Percentiles rank a stretch among this genome's conserved stretches.
Conservation (phyloP, 140 eudicot genomes). For the Bidens hawaiensis region DNA sequence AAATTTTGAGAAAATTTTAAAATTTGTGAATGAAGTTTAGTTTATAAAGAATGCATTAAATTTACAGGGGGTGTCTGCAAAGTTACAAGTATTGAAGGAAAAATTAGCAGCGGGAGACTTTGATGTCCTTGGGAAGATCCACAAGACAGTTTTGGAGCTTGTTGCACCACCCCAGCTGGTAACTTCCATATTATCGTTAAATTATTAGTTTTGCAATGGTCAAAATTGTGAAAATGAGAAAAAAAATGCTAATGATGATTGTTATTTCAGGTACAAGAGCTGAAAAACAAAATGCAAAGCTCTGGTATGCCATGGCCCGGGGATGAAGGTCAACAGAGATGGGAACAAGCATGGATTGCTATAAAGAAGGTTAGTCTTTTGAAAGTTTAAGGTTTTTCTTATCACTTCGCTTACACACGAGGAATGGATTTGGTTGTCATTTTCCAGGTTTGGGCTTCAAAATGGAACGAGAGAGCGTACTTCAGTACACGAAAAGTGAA, state of each 20-base stretch:
- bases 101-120: slow-evolving; percentile 58
- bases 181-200: slow-evolving; percentile 15
- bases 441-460: slow-evolving; percentile 94
- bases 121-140: slow-evolving; percentile 68
- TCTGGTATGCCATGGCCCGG: slow-evolving; percentile 99
- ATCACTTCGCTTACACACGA: neutral
- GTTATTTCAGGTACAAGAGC: slow-evolving; percentile 66
- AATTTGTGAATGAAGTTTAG: slow-evolving; percentile 14
- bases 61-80: slow-evolving; percentile 69
- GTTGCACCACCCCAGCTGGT: slow-evolving; percentile 87
- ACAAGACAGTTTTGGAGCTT: slow-evolving; percentile 77
- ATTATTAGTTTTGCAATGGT: neutral
- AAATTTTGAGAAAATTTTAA: slow-evolving; percentile 2
- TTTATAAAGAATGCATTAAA: slow-evolving; percentile 10
- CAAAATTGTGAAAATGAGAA: neutral
- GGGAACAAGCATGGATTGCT: slow-evolving; percentile 98
- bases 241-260: neutral
- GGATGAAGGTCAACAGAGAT: slow-evolving; percentile 83
- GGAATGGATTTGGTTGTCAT: slow-evolving; percentile 11
- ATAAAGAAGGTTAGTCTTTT: slow-evolving; percentile 69
- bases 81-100: slow-evolving; percentile 59
- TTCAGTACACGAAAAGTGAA: slow-evolving; percentile 89
- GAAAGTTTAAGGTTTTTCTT: neutral
- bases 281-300: slow-evolving; percentile 64
- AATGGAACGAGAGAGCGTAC: slow-evolving; percentile 98